Percentiles rank a stretch among this genome's conserved stretches.
phyloP scores from a whole-genome alignment of 306 rosid species.

The Alnus rubra region DNA sequence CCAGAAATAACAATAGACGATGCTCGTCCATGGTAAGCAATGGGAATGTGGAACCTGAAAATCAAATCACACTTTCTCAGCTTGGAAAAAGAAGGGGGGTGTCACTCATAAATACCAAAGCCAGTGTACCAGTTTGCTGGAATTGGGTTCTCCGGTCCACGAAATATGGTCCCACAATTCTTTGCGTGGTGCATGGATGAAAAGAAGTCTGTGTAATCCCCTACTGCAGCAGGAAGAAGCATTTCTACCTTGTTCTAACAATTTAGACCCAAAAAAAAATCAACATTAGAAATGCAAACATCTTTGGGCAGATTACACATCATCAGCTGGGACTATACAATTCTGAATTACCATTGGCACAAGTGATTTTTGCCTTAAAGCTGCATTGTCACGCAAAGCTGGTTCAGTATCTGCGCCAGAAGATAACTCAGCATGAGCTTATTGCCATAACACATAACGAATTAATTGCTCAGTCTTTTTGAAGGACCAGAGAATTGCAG shows the following conservation, averaged over 20 bases:
- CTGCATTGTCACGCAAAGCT: conserved; percentile 71
- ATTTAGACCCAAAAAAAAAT: conserved; percentile 14
- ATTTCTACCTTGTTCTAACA: conserved; percentile 63
- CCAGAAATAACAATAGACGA: conserved; percentile 94
- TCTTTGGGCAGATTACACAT: conserved; percentile 6
- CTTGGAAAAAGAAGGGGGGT: not conserved
- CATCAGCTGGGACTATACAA: conserved; percentile 6
- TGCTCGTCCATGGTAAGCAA: conserved; percentile 96
- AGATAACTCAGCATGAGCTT: not conserved
- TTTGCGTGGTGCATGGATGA: conserved; percentile 74
- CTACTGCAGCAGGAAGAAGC: conserved; percentile 82
- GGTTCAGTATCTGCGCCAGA: conserved; percentile 70
- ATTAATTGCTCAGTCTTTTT: not conserved
- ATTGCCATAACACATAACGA: not conserved
- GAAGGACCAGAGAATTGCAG: not conserved
- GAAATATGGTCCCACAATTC: conserved; percentile 87
- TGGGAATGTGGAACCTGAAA: conserved; percentile 81
- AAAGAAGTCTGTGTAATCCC: conserved; percentile 94
- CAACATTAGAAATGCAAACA: conserved; percentile 20
- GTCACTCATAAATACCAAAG: conserved; percentile 16
- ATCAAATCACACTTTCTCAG: conserved; percentile 3
- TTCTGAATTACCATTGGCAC: conserved; percentile 61
- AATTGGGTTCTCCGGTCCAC: conserved; percentile 68
- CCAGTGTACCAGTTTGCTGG: conserved; percentile 61
- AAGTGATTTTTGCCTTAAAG: conserved; percentile 67